A percentile compares a stretch with the other conserved stretches of the same genome.
Conservation (phyloP, 305 asterid genomes). For the Rubia tinctorum region DNA sequence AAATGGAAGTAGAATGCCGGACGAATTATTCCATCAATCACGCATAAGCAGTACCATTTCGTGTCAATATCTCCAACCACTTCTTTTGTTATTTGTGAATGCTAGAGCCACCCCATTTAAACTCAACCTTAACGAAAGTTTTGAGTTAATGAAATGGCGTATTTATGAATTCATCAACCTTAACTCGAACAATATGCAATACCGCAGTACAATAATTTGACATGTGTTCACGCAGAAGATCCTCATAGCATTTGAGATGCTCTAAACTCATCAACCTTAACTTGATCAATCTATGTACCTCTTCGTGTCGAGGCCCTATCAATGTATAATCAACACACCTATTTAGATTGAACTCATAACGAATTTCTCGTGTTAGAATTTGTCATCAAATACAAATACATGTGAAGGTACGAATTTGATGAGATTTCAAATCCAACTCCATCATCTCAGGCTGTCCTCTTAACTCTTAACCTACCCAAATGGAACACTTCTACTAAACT, state of each 20-base stretch:
- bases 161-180: background rate
- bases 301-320: no score
- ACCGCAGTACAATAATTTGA: no score
- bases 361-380: background rate
- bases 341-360: no score
- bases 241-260: no score
- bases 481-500: background rate
- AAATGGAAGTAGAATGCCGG: background rate
- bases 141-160: background rate
- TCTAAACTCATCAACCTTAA: no score
- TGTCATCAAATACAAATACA: no score
- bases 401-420: background rate
- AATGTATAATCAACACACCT: no score
- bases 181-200: no score
- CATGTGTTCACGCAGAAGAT: no score
- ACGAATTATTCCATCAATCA: background rate
- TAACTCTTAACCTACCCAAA: background rate
- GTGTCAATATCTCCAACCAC: no score
- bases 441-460: background rate
- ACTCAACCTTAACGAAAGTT: background rate
- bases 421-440: background rate
- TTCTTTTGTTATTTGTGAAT: background rate
- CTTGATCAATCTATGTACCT: no score
- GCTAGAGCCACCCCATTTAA: background rate
- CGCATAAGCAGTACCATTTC: background rate